phyloP scores from a whole-genome alignment of 768 basidiomycete species.

The Russula abietina region DNA sequence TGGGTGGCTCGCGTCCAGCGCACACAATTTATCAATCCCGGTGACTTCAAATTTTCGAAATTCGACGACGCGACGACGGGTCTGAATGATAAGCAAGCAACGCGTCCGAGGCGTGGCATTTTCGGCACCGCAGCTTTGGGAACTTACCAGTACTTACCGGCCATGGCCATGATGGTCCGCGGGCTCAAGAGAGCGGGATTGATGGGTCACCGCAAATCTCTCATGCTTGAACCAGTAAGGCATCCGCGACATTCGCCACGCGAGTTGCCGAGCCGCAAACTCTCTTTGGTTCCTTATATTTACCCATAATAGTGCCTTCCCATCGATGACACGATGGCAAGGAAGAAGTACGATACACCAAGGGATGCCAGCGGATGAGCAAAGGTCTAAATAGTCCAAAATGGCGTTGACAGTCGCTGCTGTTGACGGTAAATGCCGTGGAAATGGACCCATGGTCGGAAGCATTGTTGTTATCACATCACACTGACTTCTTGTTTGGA shows the following conservation, averaged over 20 bases:
- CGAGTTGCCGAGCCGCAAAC: constrained; percentile 13
- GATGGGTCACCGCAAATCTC: constrained; percentile 14
- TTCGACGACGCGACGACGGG: constrained; percentile 1
- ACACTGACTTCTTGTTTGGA: background rate
- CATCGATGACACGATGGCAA: background rate
- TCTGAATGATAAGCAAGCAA: constrained; percentile 8
- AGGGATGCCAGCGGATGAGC: background rate
- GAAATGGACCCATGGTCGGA: background rate
- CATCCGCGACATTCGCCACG: background rate
- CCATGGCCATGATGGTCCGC: background rate
- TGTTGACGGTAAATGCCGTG: background rate
- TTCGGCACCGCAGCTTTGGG: background rate
- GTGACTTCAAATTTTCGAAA: constrained; percentile 1
- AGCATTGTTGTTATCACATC: background rate
- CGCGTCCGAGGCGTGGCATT: constrained; percentile 4
- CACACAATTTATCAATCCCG: background rate
- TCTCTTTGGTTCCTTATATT: background rate
- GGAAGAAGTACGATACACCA: background rate
- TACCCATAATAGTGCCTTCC: background rate
- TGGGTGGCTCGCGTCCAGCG: background rate
- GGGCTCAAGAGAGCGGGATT: constrained; percentile 4
- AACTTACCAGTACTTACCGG: background rate
- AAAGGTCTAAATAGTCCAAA: no score
- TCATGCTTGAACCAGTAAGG: background rate
- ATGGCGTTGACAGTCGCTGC: background rate